Percentiles rank a stretch among this genome's conserved stretches.
phyloP scores from a whole-genome alignment of 2,329 filamentous ascomycete genomes.

The Cytospora schulzeri region DNA sequence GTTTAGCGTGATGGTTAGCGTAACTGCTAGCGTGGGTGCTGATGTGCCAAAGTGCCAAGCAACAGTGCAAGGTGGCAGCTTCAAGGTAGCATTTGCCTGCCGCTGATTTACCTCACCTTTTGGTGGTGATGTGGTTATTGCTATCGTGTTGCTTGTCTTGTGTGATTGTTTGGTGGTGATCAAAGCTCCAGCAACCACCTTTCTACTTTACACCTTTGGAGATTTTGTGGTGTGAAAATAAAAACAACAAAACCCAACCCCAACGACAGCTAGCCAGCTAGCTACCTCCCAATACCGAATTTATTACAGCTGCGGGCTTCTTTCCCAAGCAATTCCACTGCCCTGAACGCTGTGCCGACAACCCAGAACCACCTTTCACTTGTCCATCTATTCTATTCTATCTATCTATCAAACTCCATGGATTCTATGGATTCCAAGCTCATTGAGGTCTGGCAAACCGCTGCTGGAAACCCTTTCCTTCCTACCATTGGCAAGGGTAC shows the following conservation, averaged over 20 bases:
- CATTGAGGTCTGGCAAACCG: constrained; percentile 90
- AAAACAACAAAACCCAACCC: not conserved
- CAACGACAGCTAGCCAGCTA: not conserved
- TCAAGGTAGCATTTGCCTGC: not conserved
- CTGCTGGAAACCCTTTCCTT: constrained; percentile 81
- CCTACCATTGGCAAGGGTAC: constrained; percentile 78
- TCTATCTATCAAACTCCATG: not conserved
- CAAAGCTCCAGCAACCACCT: not conserved
- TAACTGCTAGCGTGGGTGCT: too few relatives aligned
- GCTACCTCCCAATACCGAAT: not conserved
- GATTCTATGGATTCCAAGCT: constrained; percentile 73
- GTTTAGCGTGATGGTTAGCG: constrained; percentile 3
- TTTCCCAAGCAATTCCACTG: not conserved
- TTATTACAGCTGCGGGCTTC: not conserved
- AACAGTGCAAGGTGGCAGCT: constrained; percentile 2
- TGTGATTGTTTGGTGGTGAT: not conserved
- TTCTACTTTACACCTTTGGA: not conserved
- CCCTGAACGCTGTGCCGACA: not conserved
- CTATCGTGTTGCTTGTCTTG: not conserved
- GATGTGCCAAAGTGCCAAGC: not conserved
- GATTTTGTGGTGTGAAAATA: not conserved
- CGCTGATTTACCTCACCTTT: not conserved
- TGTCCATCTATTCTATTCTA: not conserved
- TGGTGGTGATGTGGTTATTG: not conserved
- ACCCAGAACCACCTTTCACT: not conserved